A percentile compares a stretch with the other conserved stretches of the same genome.
Conservation (phyloP, 2,329 filamentous ascomycete genomes). For the Phyllosticta paracitricarpa region DNA sequence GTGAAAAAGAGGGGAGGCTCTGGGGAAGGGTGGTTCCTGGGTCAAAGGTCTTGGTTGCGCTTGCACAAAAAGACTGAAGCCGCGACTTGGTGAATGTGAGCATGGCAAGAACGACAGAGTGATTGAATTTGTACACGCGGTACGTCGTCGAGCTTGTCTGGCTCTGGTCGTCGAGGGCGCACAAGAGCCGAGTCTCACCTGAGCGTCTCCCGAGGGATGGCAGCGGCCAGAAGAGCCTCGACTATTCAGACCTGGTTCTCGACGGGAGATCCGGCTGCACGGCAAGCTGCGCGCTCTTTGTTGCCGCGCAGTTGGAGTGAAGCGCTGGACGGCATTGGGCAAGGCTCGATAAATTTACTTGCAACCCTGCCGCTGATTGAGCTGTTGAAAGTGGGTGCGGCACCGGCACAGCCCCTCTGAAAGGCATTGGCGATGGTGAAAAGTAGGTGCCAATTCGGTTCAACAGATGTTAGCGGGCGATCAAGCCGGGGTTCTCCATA, state of each 20-base stretch:
- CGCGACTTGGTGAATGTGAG: not conserved
- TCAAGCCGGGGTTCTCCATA: too few species aligned
- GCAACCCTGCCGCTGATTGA: not conserved
- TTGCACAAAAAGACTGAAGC: not conserved
- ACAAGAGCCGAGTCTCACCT: conserved; percentile 5
- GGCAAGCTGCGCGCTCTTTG: not conserved
- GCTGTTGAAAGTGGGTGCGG: not conserved
- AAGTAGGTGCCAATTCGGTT: not conserved
- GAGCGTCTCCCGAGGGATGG: conserved; percentile 6
- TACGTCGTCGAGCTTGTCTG: not conserved
- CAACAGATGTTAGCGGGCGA: not conserved
- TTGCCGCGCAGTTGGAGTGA: not conserved
- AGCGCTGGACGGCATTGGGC: not conserved
- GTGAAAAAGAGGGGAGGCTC: not conserved
- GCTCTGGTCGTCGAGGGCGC: not conserved
- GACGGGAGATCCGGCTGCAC: not conserved
- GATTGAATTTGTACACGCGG: conserved; percentile 5
- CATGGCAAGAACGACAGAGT: not conserved
- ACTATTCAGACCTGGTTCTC: not conserved
- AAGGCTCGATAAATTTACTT: not conserved
- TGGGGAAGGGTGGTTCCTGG: not conserved
- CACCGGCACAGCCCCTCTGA: not conserved
- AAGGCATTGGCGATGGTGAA: not conserved
- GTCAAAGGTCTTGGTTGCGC: not conserved
- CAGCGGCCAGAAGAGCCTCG: conserved; percentile 1